A percentile compares a stretch with the other conserved stretches of the same genome.
Evolutionary conservation across 2,329 filamentous ascomycete species (phyloP).

Genomic region (Arthrobotrys musiformis): DNA sequence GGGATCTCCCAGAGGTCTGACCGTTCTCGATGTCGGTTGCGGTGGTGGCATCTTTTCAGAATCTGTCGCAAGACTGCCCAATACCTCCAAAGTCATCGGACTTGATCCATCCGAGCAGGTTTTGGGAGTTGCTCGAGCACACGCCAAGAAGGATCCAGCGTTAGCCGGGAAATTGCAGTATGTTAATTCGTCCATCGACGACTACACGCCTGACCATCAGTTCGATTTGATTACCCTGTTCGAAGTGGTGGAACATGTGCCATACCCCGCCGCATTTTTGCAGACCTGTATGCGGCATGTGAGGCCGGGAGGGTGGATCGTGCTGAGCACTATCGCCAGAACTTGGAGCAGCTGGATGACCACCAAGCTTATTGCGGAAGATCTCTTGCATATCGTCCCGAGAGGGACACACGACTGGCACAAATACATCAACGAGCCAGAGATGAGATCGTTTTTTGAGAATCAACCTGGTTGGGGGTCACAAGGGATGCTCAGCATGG

Average conservation of each 20-base stretch:
- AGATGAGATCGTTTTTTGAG: slow-evolving; percentile 72
- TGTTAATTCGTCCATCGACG: slow-evolving; percentile 79
- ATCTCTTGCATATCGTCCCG: slow-evolving; percentile 86
- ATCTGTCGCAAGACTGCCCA: slow-evolving; percentile 76
- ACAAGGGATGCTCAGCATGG: slow-evolving; percentile 69
- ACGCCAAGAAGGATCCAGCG: slow-evolving; percentile 78
- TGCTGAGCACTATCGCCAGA: slow-evolving; percentile 90
- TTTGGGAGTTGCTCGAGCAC: slow-evolving; percentile 77
- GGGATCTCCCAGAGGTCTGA: slow-evolving; percentile 64
- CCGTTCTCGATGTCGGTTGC: slow-evolving; percentile 91
- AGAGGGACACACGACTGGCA: slow-evolving; percentile 94
- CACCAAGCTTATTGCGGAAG: slow-evolving; percentile 91
- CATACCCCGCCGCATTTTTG: slow-evolving; percentile 78
- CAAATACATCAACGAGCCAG: slow-evolving; percentile 90
- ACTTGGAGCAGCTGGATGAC: slow-evolving; percentile 90
- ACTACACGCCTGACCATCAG: slow-evolving; percentile 63
- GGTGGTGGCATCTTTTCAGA: slow-evolving; percentile 97
- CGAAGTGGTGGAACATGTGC: slow-evolving; percentile 94
- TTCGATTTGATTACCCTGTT: slow-evolving; percentile 89
- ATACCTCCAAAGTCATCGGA: slow-evolving; percentile 74
- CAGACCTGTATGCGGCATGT: slow-evolving; percentile 78
- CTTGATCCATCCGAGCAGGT: slow-evolving; percentile 82
- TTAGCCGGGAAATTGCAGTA: slow-evolving; percentile 76
- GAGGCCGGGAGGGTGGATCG: slow-evolving; percentile 89
- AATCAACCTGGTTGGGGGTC: slow-evolving; percentile 58